Evolutionary conservation across 768 basidiomycete genomes (phyloP), one percentile per base, ranked within the genome.

Genomic region (Agaricus bisporus): DNA sequence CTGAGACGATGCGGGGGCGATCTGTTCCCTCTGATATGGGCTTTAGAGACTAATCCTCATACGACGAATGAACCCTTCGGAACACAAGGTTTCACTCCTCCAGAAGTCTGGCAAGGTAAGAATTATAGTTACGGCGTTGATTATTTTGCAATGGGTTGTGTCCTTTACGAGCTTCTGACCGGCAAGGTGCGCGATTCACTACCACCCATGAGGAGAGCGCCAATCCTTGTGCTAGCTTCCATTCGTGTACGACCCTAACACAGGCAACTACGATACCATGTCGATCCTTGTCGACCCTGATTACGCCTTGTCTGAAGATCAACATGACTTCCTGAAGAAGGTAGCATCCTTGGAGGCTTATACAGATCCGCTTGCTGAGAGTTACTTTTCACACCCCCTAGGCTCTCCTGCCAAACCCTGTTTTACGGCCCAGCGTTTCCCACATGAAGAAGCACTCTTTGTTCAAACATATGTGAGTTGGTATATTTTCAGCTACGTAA

Each of bases 11-110:
- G 36, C 22, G 51, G 51, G 28, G 44, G 51, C 15, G 51, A 53
- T n/a, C 11, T 53, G 37, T 53, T 53, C 38, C 51, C 51, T 12
- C 51, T 37, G 25, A 53, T 53, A 22, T 53, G 51, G 51, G 51
- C 51, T 18, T 38, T 53, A n/a, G 44, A 46, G 15, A 53, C 35
- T 25, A 53, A 53, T 20, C 51, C 51, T 4, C 51, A 53, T 36
- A 53, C 51, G 15, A 53, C 51, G 0, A 39, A 46, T 29, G 51
- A 53, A 44, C 22, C 37, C 11, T 47, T 53, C 11, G 51, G 51
- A 5, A 53, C 51, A 1, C 51, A 37, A 17, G 51, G 51, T 5
- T 53, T 53, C n/a, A 17, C 44, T 2, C 51, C 51, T 5, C 51
- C 51, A 6, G 51, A 53, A 35, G 44, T 53, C 9, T 53, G 51